Conservation (phyloP, 1,284 basidiomycete species). For the Fomitopsis pinicola region DNA sequence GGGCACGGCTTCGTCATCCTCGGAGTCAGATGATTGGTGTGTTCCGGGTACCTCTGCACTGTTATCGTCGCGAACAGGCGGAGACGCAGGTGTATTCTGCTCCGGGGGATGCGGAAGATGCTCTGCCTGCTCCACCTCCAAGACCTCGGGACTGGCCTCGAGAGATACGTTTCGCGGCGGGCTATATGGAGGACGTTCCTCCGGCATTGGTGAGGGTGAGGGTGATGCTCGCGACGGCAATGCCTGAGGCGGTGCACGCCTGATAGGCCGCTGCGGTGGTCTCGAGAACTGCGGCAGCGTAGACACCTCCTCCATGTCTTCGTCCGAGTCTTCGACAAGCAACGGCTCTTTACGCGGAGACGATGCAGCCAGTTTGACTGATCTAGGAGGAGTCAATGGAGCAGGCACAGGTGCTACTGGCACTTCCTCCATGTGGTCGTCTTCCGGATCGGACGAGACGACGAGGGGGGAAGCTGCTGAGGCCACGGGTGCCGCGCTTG, state of each 20-base stretch:
- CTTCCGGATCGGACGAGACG: slow-evolving; percentile 20
- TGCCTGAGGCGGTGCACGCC: neutral
- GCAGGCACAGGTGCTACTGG: slow-evolving; percentile 3
- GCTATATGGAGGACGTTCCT: neutral
- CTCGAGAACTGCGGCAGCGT: neutral
- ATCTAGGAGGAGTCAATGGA: neutral
- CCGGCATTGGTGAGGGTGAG: neutral
- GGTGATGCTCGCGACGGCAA: neutral
- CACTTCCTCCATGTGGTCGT: slow-evolving; percentile 46
- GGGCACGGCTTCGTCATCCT: slow-evolving; percentile 13
- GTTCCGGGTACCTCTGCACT: neutral
- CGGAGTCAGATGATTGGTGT: neutral
- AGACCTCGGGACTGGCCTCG: no score
- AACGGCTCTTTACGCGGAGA: neutral
- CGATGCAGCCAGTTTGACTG: neutral
- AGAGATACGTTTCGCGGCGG: neutral
- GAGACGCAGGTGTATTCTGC: neutral
- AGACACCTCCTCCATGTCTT: slow-evolving; percentile 19
- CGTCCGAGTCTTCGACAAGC: slow-evolving; percentile 12
- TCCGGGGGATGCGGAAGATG: neutral
- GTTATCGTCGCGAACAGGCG: neutral
- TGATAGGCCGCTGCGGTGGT: neutral
- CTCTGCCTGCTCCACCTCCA: neutral
- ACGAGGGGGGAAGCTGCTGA: neutral
- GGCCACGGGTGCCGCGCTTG: neutral